These are phyloP conservation scores for Rhipidocladum racemiflorum DNA, from an alignment of 176 grass and related monocot genomes.

Conservation along the genomic window DNA sequence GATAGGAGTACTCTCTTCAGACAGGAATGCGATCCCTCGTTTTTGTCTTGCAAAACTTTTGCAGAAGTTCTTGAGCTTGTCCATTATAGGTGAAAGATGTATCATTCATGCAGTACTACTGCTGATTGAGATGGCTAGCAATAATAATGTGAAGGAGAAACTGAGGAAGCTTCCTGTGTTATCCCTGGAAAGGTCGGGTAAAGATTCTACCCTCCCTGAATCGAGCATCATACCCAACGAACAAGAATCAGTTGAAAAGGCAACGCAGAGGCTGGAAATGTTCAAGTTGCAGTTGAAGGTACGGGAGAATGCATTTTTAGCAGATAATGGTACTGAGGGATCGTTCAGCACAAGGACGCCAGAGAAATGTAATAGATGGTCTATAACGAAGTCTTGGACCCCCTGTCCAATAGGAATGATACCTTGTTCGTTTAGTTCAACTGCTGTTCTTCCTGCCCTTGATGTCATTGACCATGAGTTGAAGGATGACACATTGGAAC, in stretches of 20 bases:
- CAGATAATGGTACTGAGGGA: slow-evolving; percentile 5
- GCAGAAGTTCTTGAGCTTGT: slow-evolving; percentile 49
- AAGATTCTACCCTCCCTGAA: slow-evolving; percentile 23
- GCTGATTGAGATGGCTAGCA: slow-evolving; percentile 59
- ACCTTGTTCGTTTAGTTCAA: slow-evolving; percentile 88
- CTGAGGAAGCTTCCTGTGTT: slow-evolving; percentile 62
- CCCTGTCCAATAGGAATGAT: slow-evolving; percentile 76
- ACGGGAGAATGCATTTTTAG: background rate
- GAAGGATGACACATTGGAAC: background rate
- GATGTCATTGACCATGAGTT: slow-evolving; percentile 21
- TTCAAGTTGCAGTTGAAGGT: slow-evolving; percentile 47
- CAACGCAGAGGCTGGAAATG: slow-evolving; percentile 41
- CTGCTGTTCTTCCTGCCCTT: slow-evolving; percentile 59
- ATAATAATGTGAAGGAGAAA: slow-evolving; percentile 45
- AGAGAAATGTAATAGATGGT: slow-evolving; percentile 51
- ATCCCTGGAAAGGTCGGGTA: slow-evolving; percentile 11
- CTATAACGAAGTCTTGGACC: slow-evolving; percentile 61
- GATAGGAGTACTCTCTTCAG: slow-evolving; percentile 45
- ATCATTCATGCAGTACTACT: slow-evolving; percentile 55
- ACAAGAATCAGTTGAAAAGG: slow-evolving; percentile 44
- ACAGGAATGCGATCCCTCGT: slow-evolving; percentile 49
- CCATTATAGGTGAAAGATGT: slow-evolving; percentile 48
- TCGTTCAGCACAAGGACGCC: background rate
- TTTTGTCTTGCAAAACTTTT: slow-evolving; percentile 67
- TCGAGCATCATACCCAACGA: slow-evolving; percentile 25